Percentiles rank a stretch among this genome's conserved stretches.
phyloP scores from a whole-genome alignment of 208 protist species.

The Strigomonas oncopelti region DNA sequence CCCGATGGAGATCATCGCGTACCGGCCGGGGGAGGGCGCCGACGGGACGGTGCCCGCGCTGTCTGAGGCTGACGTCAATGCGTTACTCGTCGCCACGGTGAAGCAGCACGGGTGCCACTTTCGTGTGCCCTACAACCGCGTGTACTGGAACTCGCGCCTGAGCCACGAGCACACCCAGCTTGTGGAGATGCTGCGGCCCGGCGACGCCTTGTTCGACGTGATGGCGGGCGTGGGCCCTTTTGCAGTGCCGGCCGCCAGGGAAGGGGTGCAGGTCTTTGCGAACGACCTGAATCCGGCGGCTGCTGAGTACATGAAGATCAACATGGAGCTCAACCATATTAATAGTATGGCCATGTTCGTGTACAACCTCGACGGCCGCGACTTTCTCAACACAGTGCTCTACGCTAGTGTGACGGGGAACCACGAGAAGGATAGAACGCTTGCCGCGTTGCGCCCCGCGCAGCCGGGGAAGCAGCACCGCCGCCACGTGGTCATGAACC shows the following conservation, averaged over 20 bases:
- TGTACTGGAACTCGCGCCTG: conserved; percentile 98
- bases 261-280: conserved; percentile 84
- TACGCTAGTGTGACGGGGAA: conserved; percentile 30
- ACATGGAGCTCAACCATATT: conserved; percentile 89
- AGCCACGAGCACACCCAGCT: conserved; percentile 92
- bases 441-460: background rate
- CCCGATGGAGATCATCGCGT: conserved; percentile 94
- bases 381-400: conserved; percentile 88
- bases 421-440: too few species aligned
- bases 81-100: conserved; percentile 62
- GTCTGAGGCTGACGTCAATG: conserved; percentile 21
- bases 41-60: conserved; percentile 6
- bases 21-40: conserved; percentile 33
- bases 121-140: conserved; percentile 93
- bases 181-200: conserved; percentile 60
- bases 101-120: conserved; percentile 93
- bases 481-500: conserved; percentile 95
- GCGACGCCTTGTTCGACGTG: conserved; percentile 90
- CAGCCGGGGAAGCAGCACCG: conserved; percentile 26
- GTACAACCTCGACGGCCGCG: conserved; percentile 93
- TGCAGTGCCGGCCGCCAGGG: conserved; percentile 91
- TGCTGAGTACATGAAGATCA: conserved; percentile 87
- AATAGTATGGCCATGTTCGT: conserved; percentile 35
- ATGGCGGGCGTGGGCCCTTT: conserved; percentile 98
- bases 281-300: conserved; percentile 98